These are phyloP conservation scores for Phytophthora tentaculata DNA, from an alignment of 352 stramenopile species.

Conservation along the genomic window DNA sequence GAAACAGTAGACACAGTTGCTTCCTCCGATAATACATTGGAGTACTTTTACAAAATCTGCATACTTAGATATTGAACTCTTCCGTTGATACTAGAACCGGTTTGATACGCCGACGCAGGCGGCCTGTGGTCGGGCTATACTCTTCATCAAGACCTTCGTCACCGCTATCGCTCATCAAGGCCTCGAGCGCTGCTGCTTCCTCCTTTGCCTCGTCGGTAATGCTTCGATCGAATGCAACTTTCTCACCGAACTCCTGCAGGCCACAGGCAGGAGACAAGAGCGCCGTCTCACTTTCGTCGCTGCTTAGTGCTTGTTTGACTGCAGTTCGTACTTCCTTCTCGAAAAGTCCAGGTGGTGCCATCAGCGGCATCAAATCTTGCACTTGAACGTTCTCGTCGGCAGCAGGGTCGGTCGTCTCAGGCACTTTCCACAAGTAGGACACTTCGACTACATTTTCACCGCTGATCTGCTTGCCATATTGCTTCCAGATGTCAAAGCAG, in stretches of 20 bases:
- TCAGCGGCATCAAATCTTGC: constrained; percentile 29
- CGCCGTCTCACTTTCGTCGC: constrained; percentile 27
- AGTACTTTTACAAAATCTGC: constrained; percentile 38
- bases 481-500: constrained; percentile 79
- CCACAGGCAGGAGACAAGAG: constrained; percentile 33
- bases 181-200: constrained; percentile 20
- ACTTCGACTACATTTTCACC: constrained; percentile 79
- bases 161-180: constrained; percentile 31
- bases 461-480: constrained; percentile 61
- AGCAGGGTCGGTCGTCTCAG: constrained; percentile 4
- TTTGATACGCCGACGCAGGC: constrained; percentile 57
- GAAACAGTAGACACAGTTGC: constrained; percentile 29
- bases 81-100: constrained; percentile 56
- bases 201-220: constrained; percentile 30
- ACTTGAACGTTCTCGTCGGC: constrained; percentile 20
- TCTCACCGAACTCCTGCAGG: constrained; percentile 52
- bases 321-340: constrained; percentile 27
- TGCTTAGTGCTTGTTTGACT: constrained; percentile 26
- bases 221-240: constrained; percentile 49
- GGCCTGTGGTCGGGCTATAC: constrained; percentile 39
- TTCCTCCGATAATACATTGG: constrained; percentile 33
- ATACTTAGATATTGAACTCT: constrained; percentile 65
- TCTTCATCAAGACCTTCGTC: constrained; percentile 31
- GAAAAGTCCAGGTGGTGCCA: constrained; percentile 33
- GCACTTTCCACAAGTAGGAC: constrained; percentile 61